A percentile compares a stretch with the other conserved stretches of the same genome.
These are phyloP conservation scores for Aegilops speltoides DNA, from an alignment of 176 grass and related monocot genomes.

Conservation along the genomic window DNA sequence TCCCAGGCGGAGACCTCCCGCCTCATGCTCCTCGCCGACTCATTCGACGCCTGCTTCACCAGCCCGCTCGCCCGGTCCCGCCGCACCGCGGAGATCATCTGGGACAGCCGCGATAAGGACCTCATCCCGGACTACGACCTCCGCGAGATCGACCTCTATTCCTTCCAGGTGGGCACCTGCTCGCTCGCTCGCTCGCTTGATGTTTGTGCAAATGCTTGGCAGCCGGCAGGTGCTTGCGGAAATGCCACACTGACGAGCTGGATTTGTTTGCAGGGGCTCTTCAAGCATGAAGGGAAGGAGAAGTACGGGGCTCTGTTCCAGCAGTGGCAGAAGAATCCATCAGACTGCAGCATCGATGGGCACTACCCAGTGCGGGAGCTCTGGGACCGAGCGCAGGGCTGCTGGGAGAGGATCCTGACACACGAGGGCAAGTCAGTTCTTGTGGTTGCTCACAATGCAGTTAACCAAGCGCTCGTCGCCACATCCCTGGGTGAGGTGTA, in stretches of 20 bases:
- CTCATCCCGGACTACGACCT: constrained; percentile 73
- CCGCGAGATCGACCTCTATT: constrained; percentile 95
- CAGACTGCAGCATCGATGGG: constrained; percentile 75
- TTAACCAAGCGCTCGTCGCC: constrained; percentile 86
- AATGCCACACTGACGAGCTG: neutral
- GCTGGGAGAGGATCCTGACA: constrained; percentile 78
- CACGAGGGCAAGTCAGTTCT: constrained; percentile 82
- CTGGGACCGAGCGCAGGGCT: constrained; percentile 69
- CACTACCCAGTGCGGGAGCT: constrained; percentile 81
- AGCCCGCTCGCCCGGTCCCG: constrained; percentile 79
- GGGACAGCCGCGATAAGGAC: constrained; percentile 47
- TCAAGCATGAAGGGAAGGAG: constrained; percentile 91
- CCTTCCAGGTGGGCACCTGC: constrained; percentile 60
- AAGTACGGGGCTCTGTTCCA: constrained; percentile 49
- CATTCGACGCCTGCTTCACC: constrained; percentile 91
- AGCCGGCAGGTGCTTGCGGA: neutral
- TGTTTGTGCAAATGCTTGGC: constrained; percentile 9
- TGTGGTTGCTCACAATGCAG: constrained; percentile 93
- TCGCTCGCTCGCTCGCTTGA: neutral
- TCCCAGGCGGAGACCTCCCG: constrained; percentile 89
- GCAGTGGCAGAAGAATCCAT: constrained; percentile 79
- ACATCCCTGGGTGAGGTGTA: constrained; percentile 61
- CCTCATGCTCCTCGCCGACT: constrained; percentile 76
- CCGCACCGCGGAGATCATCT: constrained; percentile 93
- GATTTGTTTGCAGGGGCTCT: constrained; percentile 47